Evolutionary conservation across 441 rosid genomes (phyloP).

Genomic region (Erodium moschatum): DNA sequence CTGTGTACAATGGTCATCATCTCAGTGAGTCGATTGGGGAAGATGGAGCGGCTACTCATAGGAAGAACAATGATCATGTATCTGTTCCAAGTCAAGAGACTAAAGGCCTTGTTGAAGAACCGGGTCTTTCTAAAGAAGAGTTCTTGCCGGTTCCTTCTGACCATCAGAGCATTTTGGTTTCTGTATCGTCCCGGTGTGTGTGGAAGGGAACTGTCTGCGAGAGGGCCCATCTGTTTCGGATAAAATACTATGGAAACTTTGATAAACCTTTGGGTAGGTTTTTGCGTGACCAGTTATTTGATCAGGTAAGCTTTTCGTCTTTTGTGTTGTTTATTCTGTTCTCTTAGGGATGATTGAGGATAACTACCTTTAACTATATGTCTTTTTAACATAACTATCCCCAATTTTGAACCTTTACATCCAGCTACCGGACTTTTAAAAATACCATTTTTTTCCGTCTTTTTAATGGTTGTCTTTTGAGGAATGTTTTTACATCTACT

Average conservation of each 20-base stretch:
- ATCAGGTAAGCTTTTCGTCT: slow-evolving; percentile 50
- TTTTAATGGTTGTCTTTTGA: too few relatives aligned
- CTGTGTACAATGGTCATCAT: slow-evolving; percentile 16
- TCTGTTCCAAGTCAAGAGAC: slow-evolving; percentile 28
- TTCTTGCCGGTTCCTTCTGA: slow-evolving; percentile 92
- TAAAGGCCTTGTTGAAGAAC: slow-evolving; percentile 35
- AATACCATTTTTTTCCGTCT: too few relatives aligned
- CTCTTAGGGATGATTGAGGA: too few relatives aligned
- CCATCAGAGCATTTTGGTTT: slow-evolving; percentile 95
- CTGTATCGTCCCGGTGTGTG: slow-evolving; percentile 88
- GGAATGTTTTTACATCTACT: too few relatives aligned
- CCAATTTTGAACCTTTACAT: too few relatives aligned
- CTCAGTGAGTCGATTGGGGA: slow-evolving; percentile 8
- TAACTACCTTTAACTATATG: slow-evolving; percentile 33
- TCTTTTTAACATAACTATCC: too few relatives aligned
- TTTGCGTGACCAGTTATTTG: slow-evolving; percentile 79
- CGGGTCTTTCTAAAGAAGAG: slow-evolving; percentile 54
- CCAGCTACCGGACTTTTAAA: too few relatives aligned
- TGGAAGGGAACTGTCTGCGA: slow-evolving; percentile 97
- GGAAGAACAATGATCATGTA: not conserved
- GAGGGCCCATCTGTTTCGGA: slow-evolving; percentile 85
- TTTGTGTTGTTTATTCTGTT: too few relatives aligned
- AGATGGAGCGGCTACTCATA: slow-evolving; percentile 20
- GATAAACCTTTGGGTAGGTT: slow-evolving; percentile 94
- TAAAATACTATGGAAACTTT: slow-evolving; percentile 89